These are phyloP conservation scores for Termitomyces sp. DNA, from an alignment of 768 basidiomycete species.

Conservation along the genomic window DNA sequence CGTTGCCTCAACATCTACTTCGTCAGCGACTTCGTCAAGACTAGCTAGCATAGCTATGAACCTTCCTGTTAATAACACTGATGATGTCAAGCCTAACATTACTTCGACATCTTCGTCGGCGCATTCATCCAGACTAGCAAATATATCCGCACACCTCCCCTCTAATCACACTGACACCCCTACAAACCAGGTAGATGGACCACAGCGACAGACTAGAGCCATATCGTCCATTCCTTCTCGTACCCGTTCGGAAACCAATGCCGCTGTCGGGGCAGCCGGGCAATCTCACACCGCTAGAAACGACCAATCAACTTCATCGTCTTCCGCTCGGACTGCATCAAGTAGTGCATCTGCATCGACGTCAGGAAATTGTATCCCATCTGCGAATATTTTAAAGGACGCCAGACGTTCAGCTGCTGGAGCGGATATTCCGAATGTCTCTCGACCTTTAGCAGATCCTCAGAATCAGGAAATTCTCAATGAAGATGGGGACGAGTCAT, in stretches of 20 bases:
- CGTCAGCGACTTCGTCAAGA: constrained; percentile 11
- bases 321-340: constrained; percentile 1
- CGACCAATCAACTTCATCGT: constrained; percentile 7
- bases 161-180: background rate
- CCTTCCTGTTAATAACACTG: background rate
- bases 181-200: constrained; percentile 12
- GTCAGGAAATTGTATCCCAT: background rate
- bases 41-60: constrained; percentile 1
- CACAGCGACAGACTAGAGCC: constrained; percentile 21
- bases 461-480: background rate
- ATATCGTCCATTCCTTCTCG: constrained; percentile 37
- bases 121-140: constrained; percentile 12
- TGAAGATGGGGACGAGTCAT: constrained; percentile 33
- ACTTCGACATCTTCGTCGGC: constrained; percentile 1
- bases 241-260: constrained; percentile 25
- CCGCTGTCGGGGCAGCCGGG: constrained; percentile 2
- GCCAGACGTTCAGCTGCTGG: background rate
- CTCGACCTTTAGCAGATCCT: constrained; percentile 7
- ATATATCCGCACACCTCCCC: constrained; percentile 1
- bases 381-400: background rate
- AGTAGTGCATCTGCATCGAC: background rate
- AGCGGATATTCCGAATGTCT: constrained; percentile 1
- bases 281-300: constrained; percentile 6
- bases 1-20: constrained; percentile 2
- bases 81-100: constrained; percentile 1